Conservation (phyloP, 345 rosid genomes). For the Alliaria petiolata region DNA sequence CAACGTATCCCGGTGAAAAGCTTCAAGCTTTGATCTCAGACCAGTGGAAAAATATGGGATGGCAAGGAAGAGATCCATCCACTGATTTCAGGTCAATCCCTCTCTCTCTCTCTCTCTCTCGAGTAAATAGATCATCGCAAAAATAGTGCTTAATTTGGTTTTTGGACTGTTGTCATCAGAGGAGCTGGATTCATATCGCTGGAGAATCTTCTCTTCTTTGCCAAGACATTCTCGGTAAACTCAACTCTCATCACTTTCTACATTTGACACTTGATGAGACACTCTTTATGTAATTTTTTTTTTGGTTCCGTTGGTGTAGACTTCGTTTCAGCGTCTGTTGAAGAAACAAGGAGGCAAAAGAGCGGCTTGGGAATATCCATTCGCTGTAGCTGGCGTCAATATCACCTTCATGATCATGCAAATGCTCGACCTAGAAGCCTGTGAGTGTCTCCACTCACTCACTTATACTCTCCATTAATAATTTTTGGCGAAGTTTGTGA, state of each 20-base stretch:
- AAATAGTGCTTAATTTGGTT: background rate
- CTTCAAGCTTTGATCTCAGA: constrained; percentile 76
- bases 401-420: constrained; percentile 96
- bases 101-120: background rate
- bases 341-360: constrained; percentile 75
- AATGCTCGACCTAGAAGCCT: constrained; percentile 88
- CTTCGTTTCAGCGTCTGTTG: constrained; percentile 61
- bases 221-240: constrained; percentile 76
- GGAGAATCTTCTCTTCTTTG: constrained; percentile 90
- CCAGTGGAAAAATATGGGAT: constrained; percentile 98
- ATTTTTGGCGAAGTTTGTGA: background rate
- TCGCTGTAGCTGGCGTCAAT: constrained; percentile 97
- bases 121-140: background rate
- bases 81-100: constrained; percentile 77
- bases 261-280: background rate
- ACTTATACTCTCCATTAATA: background rate
- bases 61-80: constrained; percentile 98
- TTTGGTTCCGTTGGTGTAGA: constrained; percentile 38
- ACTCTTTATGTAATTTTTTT: background rate
- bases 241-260: background rate
- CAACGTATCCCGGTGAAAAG: constrained; percentile 67
- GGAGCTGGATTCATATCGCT: constrained; percentile 94
- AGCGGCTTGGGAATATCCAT: constrained; percentile 95
- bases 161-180: constrained; percentile 38
- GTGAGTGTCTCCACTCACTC: constrained; percentile 41